Percentiles rank a stretch among this genome's conserved stretches.
Conservation (phyloP, 768 basidiomycete genomes). For the Termitomyces eurrhizus region DNA sequence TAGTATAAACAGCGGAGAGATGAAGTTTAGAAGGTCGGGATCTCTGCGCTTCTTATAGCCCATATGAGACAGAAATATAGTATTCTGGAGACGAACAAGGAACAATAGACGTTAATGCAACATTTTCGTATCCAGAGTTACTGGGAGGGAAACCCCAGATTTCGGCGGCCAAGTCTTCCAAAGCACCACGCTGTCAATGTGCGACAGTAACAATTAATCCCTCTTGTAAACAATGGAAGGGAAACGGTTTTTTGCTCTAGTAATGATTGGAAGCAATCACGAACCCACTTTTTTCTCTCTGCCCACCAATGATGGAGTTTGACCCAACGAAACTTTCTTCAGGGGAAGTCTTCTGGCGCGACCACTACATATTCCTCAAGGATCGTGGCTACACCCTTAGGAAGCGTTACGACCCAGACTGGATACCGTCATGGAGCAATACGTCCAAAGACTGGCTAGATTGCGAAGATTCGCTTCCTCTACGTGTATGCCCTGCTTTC, state of each 20-base stretch:
- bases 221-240: neutral
- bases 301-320: neutral
- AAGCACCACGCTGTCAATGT: neutral
- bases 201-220: neutral
- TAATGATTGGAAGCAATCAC: neutral
- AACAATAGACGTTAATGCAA: neutral
- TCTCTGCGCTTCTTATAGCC: neutral
- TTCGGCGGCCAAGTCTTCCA: neutral
- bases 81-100: neutral
- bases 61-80: too few species aligned
- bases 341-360: neutral
- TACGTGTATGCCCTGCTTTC: neutral
- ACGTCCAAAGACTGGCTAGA: neutral
- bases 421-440: slow-evolving; percentile 4
- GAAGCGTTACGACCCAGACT: slow-evolving; percentile 1
- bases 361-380: neutral
- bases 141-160: neutral
- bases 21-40: neutral
- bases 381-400: slow-evolving; percentile 7
- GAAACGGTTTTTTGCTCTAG: neutral
- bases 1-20: neutral
- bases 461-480: neutral
- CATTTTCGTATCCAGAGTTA: neutral
- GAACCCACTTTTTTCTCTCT: neutral
- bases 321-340: neutral